Conservation (phyloP, 1,284 basidiomycete genomes). For the Puccinia brachypodii region DNA sequence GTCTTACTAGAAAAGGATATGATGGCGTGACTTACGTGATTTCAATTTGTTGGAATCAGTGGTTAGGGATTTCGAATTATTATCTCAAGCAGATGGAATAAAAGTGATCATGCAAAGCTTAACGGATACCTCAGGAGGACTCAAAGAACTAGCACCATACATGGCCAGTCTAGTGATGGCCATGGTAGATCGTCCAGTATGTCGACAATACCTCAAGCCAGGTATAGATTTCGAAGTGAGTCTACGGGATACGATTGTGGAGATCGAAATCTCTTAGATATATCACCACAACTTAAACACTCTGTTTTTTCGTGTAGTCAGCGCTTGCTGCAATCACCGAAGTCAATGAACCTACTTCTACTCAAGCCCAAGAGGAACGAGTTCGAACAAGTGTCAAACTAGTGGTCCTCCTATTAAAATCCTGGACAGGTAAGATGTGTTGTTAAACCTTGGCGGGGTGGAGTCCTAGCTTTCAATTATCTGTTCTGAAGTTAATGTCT, state of each 20-base stretch:
- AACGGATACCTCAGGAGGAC: constrained; percentile 72
- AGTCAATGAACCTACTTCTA: constrained; percentile 76
- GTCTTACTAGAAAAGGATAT: no score
- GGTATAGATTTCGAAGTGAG: constrained; percentile 86
- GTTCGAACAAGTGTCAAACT: constrained; percentile 76
- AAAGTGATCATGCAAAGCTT: constrained; percentile 81
- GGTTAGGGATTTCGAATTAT: constrained; percentile 79
- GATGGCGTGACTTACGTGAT: no score
- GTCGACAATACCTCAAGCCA: constrained; percentile 73
- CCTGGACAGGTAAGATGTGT: constrained; percentile 80
- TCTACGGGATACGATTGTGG: constrained; percentile 19
- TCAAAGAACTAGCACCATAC: constrained; percentile 71
- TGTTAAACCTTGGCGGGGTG: not conserved
- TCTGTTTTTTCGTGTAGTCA: constrained; percentile 62
- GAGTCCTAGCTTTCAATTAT: not conserved
- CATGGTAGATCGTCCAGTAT: constrained; percentile 80
- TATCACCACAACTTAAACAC: not conserved
- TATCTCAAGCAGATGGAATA: constrained; percentile 78
- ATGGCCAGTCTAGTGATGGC: constrained; percentile 81
- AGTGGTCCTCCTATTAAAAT: constrained; percentile 78
- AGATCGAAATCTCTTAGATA: not conserved
- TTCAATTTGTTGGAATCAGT: constrained; percentile 61
- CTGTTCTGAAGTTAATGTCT: not conserved
- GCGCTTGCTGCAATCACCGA: constrained; percentile 84
- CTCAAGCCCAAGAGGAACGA: constrained; percentile 67